Evolutionary conservation across 108 stramenopile genomes (phyloP).

Genomic region (Cyclotella atomus): DNA sequence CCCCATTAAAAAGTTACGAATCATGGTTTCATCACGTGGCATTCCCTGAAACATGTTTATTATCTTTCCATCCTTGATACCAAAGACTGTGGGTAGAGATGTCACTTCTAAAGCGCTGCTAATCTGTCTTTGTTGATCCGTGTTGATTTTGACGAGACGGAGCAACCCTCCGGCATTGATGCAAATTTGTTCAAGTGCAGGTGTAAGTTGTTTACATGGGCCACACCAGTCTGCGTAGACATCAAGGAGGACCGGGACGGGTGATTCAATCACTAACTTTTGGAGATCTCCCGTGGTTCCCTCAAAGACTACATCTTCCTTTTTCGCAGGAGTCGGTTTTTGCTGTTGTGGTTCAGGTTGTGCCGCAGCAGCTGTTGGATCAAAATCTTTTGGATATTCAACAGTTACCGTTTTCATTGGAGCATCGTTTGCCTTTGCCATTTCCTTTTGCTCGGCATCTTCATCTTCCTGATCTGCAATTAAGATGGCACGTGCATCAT

Average conservation of each 20-base stretch:
- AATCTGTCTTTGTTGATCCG: conserved; percentile 77
- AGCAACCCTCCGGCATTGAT: conserved; percentile 81
- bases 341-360: conserved; percentile 31
- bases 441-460: conserved; percentile 52
- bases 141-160: conserved; percentile 87
- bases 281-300: conserved; percentile 74
- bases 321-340: conserved; percentile 57
- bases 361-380: conserved; percentile 60
- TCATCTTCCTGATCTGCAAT: conserved; percentile 84
- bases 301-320: conserved; percentile 83
- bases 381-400: conserved; percentile 64
- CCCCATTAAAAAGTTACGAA: conserved; percentile 87
- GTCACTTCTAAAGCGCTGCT: conserved; percentile 79
- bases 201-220: conserved; percentile 85
- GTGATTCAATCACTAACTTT: conserved; percentile 81
- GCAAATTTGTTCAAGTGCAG: conserved; percentile 85
- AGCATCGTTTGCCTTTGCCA: conserved; percentile 15
- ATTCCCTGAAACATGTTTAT: conserved; percentile 83
- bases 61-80: conserved; percentile 80
- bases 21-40: conserved; percentile 71
- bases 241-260: conserved; percentile 87
- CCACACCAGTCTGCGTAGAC: conserved; percentile 88
- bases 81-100: conserved; percentile 87
- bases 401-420: conserved; percentile 63
- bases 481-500: conserved; percentile 84